These are phyloP conservation scores for Astragalus membranaceus DNA, from an alignment of 306 rosid genomes.

Conservation along the genomic window DNA sequence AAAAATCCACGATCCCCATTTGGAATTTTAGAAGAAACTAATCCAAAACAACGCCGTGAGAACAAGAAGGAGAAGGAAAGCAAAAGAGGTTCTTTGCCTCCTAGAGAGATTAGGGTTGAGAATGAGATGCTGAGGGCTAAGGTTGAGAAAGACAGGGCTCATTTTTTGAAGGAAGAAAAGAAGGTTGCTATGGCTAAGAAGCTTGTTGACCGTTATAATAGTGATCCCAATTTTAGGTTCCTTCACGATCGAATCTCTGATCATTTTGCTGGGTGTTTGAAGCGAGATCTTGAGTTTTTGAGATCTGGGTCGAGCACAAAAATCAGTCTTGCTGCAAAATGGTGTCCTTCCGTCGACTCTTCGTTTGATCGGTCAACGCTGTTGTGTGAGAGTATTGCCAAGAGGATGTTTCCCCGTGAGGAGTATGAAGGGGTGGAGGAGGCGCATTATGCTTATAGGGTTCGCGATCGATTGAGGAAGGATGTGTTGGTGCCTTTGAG, in stretches of 20 bases:
- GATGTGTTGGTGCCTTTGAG: conserved; percentile 55
- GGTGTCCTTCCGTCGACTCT: conserved; percentile 76
- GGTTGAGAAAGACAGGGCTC: conserved; percentile 33
- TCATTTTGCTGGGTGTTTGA: conserved; percentile 45
- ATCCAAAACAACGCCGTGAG: background rate
- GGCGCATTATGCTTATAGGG: conserved; percentile 59
- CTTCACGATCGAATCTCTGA: conserved; percentile 49
- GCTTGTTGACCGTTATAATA: conserved; percentile 29
- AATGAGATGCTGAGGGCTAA: background rate
- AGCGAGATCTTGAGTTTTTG: conserved; percentile 38
- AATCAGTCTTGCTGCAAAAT: conserved; percentile 64
- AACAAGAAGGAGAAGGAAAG: background rate
- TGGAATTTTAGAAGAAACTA: background rate
- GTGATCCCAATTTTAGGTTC: conserved; percentile 30
- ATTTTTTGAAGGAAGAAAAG: conserved; percentile 30
- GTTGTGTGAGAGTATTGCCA: conserved; percentile 58
- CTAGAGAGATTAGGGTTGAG: background rate
- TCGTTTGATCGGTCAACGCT: conserved; percentile 53
- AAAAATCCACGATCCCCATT: background rate
- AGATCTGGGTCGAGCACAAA: conserved; percentile 13
- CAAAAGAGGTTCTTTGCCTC: background rate
- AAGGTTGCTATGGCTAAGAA: conserved; percentile 50
- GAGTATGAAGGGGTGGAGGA: conserved; percentile 62
- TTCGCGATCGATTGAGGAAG: conserved; percentile 63
- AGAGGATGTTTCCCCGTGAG: conserved; percentile 47